Evolutionary conservation across 1,139 yeast genomes (phyloP).

Genomic region (Yamadazyma siamensis): DNA sequence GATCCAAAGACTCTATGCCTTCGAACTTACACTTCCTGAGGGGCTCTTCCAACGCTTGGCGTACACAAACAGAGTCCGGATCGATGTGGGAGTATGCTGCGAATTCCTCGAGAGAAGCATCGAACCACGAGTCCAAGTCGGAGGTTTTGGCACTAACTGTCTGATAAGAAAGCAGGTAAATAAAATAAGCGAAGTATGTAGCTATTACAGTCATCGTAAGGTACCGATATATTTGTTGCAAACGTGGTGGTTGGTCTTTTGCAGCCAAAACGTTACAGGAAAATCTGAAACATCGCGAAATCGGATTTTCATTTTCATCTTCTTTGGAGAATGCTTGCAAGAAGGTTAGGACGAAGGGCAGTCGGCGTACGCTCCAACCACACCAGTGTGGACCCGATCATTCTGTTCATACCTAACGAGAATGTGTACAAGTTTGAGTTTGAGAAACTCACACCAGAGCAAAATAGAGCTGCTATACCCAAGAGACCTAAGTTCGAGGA

Average conservation of each 20-base stretch:
- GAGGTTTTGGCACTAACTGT: too few relatives aligned
- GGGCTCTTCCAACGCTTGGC: constrained; percentile 23
- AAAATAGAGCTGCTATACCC: constrained; percentile 36
- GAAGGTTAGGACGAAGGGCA: constrained; percentile 1
- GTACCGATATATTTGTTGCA: too few relatives aligned
- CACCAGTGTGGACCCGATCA: constrained; percentile 7
- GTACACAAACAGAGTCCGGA: constrained; percentile 18
- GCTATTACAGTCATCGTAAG: too few relatives aligned
- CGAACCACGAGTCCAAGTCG: neutral
- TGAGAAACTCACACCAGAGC: constrained; percentile 28
- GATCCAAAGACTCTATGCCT: constrained; percentile 32
- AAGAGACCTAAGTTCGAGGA: constrained; percentile 18
- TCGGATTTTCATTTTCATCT: too few relatives aligned
- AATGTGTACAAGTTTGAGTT: constrained; percentile 28
- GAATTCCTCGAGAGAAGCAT: constrained; percentile 4
- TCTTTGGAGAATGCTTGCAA: constrained; percentile 2
- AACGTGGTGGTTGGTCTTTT: too few relatives aligned
- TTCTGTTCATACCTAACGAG: constrained; percentile 35
- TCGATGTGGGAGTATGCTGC: constrained; percentile 5
- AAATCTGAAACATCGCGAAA: too few relatives aligned
- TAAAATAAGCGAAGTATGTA: too few relatives aligned
- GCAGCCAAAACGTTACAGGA: too few relatives aligned
- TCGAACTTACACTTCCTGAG: constrained; percentile 24
- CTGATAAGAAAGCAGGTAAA: too few relatives aligned
- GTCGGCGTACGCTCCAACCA: constrained; percentile 1